phyloP scores from a whole-genome alignment of 139 green algal genomes.

The Haematococcus lacustris region DNA sequence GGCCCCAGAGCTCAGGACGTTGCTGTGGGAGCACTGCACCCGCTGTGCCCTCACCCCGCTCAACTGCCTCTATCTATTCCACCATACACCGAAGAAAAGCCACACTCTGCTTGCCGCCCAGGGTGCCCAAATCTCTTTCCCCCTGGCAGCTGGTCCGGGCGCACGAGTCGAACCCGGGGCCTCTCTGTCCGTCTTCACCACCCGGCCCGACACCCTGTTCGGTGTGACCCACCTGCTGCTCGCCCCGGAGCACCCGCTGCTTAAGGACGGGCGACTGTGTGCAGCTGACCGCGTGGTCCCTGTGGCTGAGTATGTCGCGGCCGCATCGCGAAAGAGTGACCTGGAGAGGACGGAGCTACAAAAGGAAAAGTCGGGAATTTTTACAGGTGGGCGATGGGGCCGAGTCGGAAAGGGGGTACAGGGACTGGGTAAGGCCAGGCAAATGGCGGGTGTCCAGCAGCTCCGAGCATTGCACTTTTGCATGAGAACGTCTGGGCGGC shows the following conservation, averaged over 20 bases:
- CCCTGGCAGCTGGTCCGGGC: conserved; percentile 21
- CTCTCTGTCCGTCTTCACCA: conserved; percentile 77
- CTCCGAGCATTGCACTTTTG: too few species aligned
- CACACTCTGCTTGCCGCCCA: conserved; percentile 4
- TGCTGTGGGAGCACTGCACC: too few species aligned
- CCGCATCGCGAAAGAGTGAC: conserved; percentile 78
- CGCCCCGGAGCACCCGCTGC: conserved; percentile 89
- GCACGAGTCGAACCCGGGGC: background rate
- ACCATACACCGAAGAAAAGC: too few species aligned
- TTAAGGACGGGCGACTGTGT: conserved; percentile 31
- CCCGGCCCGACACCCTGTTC: conserved; percentile 93
- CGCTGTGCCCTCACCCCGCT: too few species aligned
- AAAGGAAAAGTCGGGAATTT: conserved; percentile 90
- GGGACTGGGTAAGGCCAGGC: too few species aligned
- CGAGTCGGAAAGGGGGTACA: too few species aligned
- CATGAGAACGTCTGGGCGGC: too few species aligned
- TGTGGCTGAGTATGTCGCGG: conserved; percentile 65
- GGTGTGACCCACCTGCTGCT: conserved; percentile 94
- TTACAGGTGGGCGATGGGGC: conserved; percentile 74
- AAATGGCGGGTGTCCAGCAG: too few species aligned
- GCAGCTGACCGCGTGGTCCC: conserved; percentile 4
- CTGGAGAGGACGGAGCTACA: conserved; percentile 88
- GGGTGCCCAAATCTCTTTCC: conserved; percentile 55
- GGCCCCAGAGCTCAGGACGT: too few species aligned
- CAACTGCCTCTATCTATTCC: too few species aligned